Evolutionary conservation across 2,329 filamentous ascomycete species (phyloP).

Genomic region (Diaporthe ilicicola): DNA sequence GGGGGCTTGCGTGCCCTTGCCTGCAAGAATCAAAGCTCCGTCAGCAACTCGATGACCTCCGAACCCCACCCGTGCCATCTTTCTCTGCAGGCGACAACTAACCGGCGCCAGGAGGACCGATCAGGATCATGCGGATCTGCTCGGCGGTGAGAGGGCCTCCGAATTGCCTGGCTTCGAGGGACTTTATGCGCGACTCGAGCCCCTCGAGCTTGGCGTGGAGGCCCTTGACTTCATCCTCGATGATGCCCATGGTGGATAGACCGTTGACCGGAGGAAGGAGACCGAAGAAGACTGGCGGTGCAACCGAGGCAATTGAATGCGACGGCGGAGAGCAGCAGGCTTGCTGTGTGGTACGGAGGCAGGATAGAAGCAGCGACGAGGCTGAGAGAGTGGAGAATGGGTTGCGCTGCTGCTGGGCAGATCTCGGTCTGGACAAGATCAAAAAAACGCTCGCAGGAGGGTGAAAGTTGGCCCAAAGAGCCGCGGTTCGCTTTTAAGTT

Average conservation of each 20-base stretch:
- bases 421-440: slow-evolving; percentile 3
- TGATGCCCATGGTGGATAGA: slow-evolving; percentile 75
- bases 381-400: slow-evolving; percentile 25
- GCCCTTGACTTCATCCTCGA: slow-evolving; percentile 84
- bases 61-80: neutral
- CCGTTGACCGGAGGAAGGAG: neutral
- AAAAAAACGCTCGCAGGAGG: neutral
- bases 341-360: slow-evolving; percentile 7
- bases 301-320: slow-evolving; percentile 27
- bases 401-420: slow-evolving; percentile 11
- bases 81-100: slow-evolving; percentile 20
- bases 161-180: slow-evolving; percentile 79
- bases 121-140: slow-evolving; percentile 94
- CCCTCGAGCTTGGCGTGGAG: slow-evolving; percentile 84
- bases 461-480: slow-evolving; percentile 20
- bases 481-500: slow-evolving; percentile 27
- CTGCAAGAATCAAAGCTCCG: slow-evolving; percentile 55
- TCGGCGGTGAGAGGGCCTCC: slow-evolving; percentile 63
- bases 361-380: neutral
- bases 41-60: slow-evolving; percentile 31
- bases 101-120: slow-evolving; percentile 98
- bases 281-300: slow-evolving; percentile 2
- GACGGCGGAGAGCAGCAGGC: slow-evolving; percentile 12
- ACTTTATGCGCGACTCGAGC: slow-evolving; percentile 86
- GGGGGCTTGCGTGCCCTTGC: slow-evolving; percentile 98